Evolutionary conservation across 352 stramenopile species (phyloP).

Genomic region (Phytopythium kandeliae): DNA sequence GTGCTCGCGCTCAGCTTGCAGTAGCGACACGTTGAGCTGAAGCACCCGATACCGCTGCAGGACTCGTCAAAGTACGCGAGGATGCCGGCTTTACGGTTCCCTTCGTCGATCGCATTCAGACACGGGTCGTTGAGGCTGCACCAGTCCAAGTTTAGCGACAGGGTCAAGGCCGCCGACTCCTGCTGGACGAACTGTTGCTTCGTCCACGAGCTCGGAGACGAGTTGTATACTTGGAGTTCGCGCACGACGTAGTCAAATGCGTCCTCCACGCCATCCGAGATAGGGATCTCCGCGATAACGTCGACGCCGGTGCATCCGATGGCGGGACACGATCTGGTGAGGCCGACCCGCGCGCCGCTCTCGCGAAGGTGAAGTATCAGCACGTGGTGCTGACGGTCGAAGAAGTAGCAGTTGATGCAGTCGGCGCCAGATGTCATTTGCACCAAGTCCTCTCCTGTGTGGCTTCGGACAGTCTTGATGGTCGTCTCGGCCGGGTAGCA

Average conservation of each 20-base stretch:
- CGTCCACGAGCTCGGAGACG: background rate
- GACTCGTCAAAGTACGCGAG: slow-evolving; percentile 19
- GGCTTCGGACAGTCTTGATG: slow-evolving; percentile 14
- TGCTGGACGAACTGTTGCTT: background rate
- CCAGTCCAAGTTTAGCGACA: slow-evolving; percentile 17
- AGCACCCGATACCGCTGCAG: slow-evolving; percentile 27
- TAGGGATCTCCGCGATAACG: slow-evolving; percentile 10
- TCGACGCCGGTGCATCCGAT: slow-evolving; percentile 18
- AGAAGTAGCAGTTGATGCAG: slow-evolving; percentile 29
- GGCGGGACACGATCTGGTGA: slow-evolving; percentile 11
- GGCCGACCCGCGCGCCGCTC: slow-evolving; percentile 2
- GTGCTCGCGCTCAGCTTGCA: slow-evolving; percentile 26
- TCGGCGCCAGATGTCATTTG: slow-evolving; percentile 6
- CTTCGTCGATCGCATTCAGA: slow-evolving; percentile 23
- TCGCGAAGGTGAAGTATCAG: slow-evolving; percentile 17
- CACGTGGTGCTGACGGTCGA: slow-evolving; percentile 11
- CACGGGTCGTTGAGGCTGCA: slow-evolving; percentile 28
- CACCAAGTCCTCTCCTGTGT: slow-evolving; percentile 5
- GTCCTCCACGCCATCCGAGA: slow-evolving; percentile 7
- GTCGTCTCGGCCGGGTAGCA: slow-evolving; percentile 18
- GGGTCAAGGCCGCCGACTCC: slow-evolving; percentile 5
- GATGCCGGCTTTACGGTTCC: slow-evolving; percentile 23
- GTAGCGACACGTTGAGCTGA: slow-evolving; percentile 23
- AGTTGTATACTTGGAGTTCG: slow-evolving; percentile 4
- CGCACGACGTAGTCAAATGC: background rate